These are phyloP conservation scores for Epichloe baconii DNA, from an alignment of 2,329 filamentous ascomycete species.

Conservation along the genomic window DNA sequence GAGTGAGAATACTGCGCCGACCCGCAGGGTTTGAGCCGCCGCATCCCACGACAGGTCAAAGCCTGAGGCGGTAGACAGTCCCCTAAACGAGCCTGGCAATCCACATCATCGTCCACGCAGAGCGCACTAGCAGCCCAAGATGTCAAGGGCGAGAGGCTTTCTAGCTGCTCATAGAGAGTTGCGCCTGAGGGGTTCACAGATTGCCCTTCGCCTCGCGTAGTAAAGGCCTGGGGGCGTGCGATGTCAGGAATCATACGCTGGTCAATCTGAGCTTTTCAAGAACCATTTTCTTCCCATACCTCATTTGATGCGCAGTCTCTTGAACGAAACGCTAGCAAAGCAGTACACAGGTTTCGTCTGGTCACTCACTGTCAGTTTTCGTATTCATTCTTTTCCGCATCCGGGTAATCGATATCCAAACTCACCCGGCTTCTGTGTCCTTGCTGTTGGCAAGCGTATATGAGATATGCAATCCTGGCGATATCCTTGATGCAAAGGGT, in stretches of 20 bases:
- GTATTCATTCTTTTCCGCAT: not conserved
- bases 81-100: constrained; percentile 37
- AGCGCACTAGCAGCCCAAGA: constrained; percentile 37
- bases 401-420: not conserved
- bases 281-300: constrained; percentile 9
- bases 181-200: not conserved
- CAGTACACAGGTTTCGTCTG: constrained; percentile 35
- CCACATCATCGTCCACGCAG: constrained; percentile 32
- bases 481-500: constrained; percentile 62
- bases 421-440: constrained; percentile 12
- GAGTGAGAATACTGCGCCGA: constrained; percentile 53
- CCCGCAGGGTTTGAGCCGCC: constrained; percentile 48
- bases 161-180: constrained; percentile 51
- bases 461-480: constrained; percentile 71
- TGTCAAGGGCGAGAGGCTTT: constrained; percentile 41
- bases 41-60: constrained; percentile 69
- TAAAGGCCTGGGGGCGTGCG: constrained; percentile 42
- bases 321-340: constrained; percentile 45
- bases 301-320: constrained; percentile 36
- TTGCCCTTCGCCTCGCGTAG: constrained; percentile 26
- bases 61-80: constrained; percentile 39
- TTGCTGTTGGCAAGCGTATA: constrained; percentile 42
- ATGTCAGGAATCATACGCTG: not conserved
- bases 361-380: not conserved
- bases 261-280: not conserved